Evolutionary conservation across 331 rosid genomes (phyloP), one percentile per base, ranked within the genome.

Genomic region (Spiraea crenata): DNA sequence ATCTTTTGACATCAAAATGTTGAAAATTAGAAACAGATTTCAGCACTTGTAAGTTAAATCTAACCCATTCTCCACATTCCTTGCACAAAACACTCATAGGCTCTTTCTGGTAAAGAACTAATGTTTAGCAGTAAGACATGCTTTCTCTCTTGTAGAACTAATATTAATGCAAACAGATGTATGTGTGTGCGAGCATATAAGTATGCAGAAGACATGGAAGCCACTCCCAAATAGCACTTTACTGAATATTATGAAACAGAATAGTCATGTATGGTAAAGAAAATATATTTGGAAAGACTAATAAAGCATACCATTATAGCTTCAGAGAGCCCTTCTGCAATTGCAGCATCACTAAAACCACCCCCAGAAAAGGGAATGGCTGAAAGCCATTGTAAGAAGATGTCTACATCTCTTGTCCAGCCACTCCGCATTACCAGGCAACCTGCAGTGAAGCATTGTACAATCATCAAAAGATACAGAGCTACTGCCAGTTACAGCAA

Each of bases 241-340:
- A 63, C 69, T 13, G 14, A 63, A 3, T 15, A 2, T 17, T 19
- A 10, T 3, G 20, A 9, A 63, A 6, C 15, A 47, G 2, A 52
- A 52, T n/a, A 3, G 16, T 16, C 31, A 34, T 3, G 6, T 39
- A 14, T 65, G 25, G 44, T 14, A 15, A 15, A 65, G 14, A 9
- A 17, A 60, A 60, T 6, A 19, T 60, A 38, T 47, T 16, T 9
- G 47, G 37, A 69, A n/a, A 6, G 74, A 16, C 42, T 25, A 62
- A 34, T 12, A 31, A 15, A 46, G 40, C 79, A 67, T 78, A 89
- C 99, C 99, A 91, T 89, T 51, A 95, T 72, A 77, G 97, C 97
- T 83, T 91, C 99, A 75, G 97, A 81, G 64, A 95, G 96, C 79
- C 99, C 99, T 86, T 95, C 99, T 13, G 95, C 97, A 74, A 91